Conservation (phyloP, 371 early-diverging fungal species). For the Apophysomyces ossiformis region DNA sequence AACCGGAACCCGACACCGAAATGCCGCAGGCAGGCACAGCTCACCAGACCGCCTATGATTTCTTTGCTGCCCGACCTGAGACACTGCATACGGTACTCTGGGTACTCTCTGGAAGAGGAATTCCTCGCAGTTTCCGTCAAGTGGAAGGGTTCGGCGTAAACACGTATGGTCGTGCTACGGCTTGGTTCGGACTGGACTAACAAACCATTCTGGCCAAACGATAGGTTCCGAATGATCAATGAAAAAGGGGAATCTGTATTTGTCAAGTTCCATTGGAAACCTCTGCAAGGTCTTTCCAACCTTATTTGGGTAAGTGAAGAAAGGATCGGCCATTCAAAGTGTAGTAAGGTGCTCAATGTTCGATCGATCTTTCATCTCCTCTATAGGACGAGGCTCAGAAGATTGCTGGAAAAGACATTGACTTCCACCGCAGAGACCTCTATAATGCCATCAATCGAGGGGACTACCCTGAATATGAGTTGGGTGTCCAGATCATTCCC, state of each 20-base stretch:
- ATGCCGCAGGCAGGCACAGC: conserved; percentile 55
- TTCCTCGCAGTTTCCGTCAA: conserved; percentile 47
- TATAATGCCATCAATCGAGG: conserved; percentile 50
- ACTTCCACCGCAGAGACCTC: conserved; percentile 55
- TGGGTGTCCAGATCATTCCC: conserved; percentile 52
- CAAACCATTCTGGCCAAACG: background rate
- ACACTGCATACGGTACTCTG: conserved; percentile 48
- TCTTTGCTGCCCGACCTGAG: conserved; percentile 51
- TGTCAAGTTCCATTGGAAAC: conserved; percentile 61
- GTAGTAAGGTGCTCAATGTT: too few relatives aligned
- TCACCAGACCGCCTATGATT: conserved; percentile 57
- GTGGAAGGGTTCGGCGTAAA: conserved; percentile 51
- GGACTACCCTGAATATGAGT: conserved; percentile 56
- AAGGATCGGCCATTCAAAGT: background rate
- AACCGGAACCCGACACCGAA: conserved; percentile 54
- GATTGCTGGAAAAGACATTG: conserved; percentile 53
- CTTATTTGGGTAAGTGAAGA: conserved; percentile 39
- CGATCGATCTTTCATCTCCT: background rate
- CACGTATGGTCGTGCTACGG: conserved; percentile 17
- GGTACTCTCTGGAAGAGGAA: conserved; percentile 51
- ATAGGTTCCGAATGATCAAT: conserved; percentile 49
- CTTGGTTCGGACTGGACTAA: background rate
- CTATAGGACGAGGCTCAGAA: conserved; percentile 52
- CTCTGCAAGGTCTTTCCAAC: conserved; percentile 45
- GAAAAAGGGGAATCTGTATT: conserved; percentile 43